Conservation (phyloP, 148 eudicot genomes). For the Vaccinium vitisidaea region DNA sequence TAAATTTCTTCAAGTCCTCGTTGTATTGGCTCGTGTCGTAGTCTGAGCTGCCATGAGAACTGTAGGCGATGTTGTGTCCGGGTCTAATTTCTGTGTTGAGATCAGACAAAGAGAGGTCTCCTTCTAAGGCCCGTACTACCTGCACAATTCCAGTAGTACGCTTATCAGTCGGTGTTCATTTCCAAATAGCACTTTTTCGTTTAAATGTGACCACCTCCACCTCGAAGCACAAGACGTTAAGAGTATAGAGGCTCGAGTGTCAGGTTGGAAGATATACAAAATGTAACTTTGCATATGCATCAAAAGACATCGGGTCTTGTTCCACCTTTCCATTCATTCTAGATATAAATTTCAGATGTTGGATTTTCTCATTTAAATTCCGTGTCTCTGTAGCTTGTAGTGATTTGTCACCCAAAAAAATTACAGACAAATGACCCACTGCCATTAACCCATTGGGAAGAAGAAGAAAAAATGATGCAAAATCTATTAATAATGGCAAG, state of each 20-base stretch:
- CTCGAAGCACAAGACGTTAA: not conserved
- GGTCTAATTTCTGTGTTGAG: slow-evolving; percentile 77
- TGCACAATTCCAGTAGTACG: slow-evolving; percentile 26
- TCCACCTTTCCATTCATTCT: not conserved
- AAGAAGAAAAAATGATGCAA: not conserved
- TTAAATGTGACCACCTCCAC: not conserved
- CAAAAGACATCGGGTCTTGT: not conserved
- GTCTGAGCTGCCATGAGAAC: slow-evolving; percentile 77
- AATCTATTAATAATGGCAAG: not conserved
- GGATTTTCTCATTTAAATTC: not conserved
- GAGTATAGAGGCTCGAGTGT: not conserved
- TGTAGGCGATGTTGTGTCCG: slow-evolving; percentile 63
- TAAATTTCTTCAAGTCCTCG: slow-evolving; percentile 76
- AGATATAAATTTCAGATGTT: not conserved
- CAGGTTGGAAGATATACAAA: not conserved
- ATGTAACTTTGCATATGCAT: not conserved
- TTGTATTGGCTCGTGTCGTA: slow-evolving; percentile 73
- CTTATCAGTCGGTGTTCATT: not conserved
- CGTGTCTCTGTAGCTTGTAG: not conserved
- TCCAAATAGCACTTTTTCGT: not conserved
- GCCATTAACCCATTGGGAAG: not conserved
- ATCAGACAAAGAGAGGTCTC: slow-evolving; percentile 79
- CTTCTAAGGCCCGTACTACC: slow-evolving; percentile 96
- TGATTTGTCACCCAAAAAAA: not conserved
- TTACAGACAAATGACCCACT: not conserved